Percentiles rank a stretch among this genome's conserved stretches.
These are phyloP conservation scores for Corymbia citriodora DNA, from an alignment of 441 rosid species.

Conservation along the genomic window DNA sequence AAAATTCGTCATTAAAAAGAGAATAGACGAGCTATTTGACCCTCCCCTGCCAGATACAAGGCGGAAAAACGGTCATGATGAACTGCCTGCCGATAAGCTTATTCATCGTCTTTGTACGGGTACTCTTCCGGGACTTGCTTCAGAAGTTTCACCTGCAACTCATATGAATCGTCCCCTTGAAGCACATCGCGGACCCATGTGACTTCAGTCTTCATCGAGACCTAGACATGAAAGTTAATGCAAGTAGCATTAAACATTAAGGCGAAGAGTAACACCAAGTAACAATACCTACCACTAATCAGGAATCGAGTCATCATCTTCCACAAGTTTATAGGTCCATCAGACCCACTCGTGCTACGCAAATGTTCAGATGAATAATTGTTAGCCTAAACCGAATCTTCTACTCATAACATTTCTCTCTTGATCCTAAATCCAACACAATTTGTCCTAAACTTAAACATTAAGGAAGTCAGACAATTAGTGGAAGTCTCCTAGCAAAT, in stretches of 20 bases:
- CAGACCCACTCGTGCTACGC: neutral
- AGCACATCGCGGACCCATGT: neutral
- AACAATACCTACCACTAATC: neutral
- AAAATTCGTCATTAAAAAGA: neutral
- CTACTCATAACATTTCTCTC: neutral
- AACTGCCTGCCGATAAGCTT: neutral
- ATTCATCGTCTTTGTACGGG: constrained; percentile 1
- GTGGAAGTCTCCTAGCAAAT: neutral
- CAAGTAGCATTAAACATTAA: neutral
- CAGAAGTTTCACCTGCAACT: constrained; percentile 11
- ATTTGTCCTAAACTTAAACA: neutral
- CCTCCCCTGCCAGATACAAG: neutral
- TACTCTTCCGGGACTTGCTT: constrained; percentile 9
- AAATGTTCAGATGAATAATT: neutral
- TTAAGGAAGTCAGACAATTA: neutral
- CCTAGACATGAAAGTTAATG: neutral
- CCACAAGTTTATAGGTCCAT: neutral
- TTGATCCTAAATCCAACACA: neutral
- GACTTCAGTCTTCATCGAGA: constrained; percentile 6
- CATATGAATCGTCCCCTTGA: neutral
- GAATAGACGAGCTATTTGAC: neutral
- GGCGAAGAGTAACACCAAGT: neutral
- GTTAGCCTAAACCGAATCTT: neutral
- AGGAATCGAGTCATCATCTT: neutral
- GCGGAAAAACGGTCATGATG: neutral